Evolutionary conservation across 352 stramenopile species (phyloP).

Genomic region (Globisporangium solare): DNA sequence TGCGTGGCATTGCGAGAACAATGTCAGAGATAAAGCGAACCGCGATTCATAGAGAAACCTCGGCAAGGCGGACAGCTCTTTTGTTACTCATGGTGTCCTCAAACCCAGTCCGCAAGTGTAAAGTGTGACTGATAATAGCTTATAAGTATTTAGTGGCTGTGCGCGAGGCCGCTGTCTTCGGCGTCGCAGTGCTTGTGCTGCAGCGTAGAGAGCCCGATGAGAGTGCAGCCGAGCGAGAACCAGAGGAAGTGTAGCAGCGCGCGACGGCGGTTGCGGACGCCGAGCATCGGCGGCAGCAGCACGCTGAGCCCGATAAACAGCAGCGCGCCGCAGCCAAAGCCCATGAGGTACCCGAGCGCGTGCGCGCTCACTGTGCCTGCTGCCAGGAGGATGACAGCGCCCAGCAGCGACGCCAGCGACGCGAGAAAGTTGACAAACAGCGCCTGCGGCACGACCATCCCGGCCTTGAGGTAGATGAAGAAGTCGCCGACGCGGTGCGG

Average conservation of each 20-base stretch:
- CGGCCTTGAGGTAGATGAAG: slow-evolving; percentile 22
- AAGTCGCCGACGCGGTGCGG: slow-evolving; percentile 22
- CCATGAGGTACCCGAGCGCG: slow-evolving; percentile 25
- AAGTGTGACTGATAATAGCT: too few relatives aligned
- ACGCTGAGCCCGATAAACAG: slow-evolving; percentile 13
- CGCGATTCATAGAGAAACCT: too few relatives aligned
- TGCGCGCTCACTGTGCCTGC: slow-evolving; percentile 16
- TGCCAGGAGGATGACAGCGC: slow-evolving; percentile 13
- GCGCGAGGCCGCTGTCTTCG: not conserved
- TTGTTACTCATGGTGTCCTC: too few relatives aligned
- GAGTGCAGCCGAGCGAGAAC: slow-evolving; percentile 14
- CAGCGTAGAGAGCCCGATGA: slow-evolving; percentile 15
- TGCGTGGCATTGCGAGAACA: too few relatives aligned
- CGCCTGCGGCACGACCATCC: slow-evolving; percentile 14
- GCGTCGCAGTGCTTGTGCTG: slow-evolving; percentile 15
- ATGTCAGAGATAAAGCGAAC: too few relatives aligned
- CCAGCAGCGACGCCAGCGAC: slow-evolving; percentile 16
- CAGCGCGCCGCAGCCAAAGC: slow-evolving; percentile 14
- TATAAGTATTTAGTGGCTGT: slow-evolving; percentile 5
- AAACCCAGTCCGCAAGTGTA: too few relatives aligned
- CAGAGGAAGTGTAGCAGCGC: slow-evolving; percentile 12
- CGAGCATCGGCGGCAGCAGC: slow-evolving; percentile 15
- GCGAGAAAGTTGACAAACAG: slow-evolving; percentile 17
- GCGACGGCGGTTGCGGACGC: slow-evolving; percentile 8
- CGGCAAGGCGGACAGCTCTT: too few relatives aligned